Evolutionary conservation across 257 asterid genomes (phyloP).

Genomic region (Petunia axillaris): DNA sequence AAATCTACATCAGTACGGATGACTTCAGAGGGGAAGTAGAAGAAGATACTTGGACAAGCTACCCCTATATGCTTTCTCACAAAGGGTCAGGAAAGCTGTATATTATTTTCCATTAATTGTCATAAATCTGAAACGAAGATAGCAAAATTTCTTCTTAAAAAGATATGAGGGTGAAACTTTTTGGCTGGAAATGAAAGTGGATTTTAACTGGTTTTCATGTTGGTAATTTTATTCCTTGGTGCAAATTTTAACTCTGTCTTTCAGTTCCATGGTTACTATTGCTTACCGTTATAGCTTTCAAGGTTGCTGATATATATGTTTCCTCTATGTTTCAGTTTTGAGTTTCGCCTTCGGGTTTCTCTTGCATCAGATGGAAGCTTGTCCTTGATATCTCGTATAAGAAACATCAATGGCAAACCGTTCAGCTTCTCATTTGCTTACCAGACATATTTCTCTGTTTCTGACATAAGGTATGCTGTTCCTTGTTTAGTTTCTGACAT

Average conservation of each 20-base stretch:
- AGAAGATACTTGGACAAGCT: too few relatives aligned
- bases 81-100: too few relatives aligned
- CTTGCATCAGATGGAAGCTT: conserved; percentile 80
- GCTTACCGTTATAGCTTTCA: background rate
- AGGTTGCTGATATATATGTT: background rate
- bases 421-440: conserved; percentile 89
- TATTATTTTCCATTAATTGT: too few relatives aligned
- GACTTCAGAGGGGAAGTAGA: too few relatives aligned
- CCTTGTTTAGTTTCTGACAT: background rate
- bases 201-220: background rate
- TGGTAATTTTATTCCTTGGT: background rate
- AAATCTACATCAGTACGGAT: too few relatives aligned
- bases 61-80: too few relatives aligned
- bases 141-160: background rate
- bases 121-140: background rate
- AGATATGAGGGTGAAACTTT: background rate
- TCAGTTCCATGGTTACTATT: conserved; percentile 16
- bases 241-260: background rate
- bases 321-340: conserved; percentile 58
- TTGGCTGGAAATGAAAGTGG: background rate
- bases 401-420: conserved; percentile 78
- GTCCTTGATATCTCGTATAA: conserved; percentile 74
- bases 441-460: conserved; percentile 80
- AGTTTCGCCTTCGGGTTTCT: conserved; percentile 80
- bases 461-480: conserved; percentile 77